phyloP scores from a whole-genome alignment of 352 stramenopile species.

The Pythium brachiatum region DNA sequence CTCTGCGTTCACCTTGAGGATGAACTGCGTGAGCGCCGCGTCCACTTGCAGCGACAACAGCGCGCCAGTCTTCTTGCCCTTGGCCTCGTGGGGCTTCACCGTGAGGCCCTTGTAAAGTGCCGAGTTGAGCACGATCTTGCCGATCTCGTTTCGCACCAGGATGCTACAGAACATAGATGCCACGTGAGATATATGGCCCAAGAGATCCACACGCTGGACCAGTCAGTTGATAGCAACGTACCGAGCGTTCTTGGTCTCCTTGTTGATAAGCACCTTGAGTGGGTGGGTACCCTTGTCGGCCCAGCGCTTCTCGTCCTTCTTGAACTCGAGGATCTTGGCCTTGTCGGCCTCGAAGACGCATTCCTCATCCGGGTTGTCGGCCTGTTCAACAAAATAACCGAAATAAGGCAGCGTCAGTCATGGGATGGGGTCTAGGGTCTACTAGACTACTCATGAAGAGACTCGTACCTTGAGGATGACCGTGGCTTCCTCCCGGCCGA shows the following conservation, averaged over 20 bases:
- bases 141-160: conserved; percentile 80
- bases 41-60: conserved; percentile 67
- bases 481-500: conserved; percentile 80
- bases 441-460: not conserved
- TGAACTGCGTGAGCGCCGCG: conserved; percentile 53
- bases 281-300: conserved; percentile 82
- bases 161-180: conserved; percentile 35
- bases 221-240: conserved; percentile 19
- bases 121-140: conserved; percentile 86
- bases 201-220: not conserved
- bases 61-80: conserved; percentile 77
- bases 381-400: conserved; percentile 26
- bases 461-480: conserved; percentile 80
- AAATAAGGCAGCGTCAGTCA: not conserved
- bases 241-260: conserved; percentile 61
- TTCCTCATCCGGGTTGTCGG: conserved; percentile 66
- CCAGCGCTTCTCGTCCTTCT: conserved; percentile 87
- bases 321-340: conserved; percentile 83
- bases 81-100: conserved; percentile 58
- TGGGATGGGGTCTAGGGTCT: too few species aligned
- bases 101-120: conserved; percentile 76
- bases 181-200: not conserved
- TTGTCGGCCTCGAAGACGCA: conserved; percentile 75
- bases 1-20: conserved; percentile 71
- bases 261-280: conserved; percentile 78